Percentiles rank a stretch among this genome's conserved stretches.
These are phyloP conservation scores for Olyra latifolia DNA, from an alignment of 176 grass and related monocot genomes.

Conservation along the genomic window DNA sequence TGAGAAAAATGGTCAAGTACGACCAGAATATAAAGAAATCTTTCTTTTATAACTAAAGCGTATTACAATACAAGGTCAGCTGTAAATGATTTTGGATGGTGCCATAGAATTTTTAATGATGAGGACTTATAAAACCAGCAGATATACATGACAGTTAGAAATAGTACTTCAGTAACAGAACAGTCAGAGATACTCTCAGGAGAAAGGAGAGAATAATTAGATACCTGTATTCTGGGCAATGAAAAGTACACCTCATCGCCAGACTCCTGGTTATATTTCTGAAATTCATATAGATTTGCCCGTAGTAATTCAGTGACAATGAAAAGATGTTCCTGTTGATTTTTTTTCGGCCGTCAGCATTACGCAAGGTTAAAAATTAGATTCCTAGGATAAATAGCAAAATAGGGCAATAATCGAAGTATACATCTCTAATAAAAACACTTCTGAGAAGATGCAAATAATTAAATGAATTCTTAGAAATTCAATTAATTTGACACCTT, in stretches of 20 bases:
- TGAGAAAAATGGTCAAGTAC: not conserved
- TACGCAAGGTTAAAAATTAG: constrained; percentile 21
- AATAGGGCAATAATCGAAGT: constrained; percentile 12
- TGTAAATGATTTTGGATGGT: constrained; percentile 2
- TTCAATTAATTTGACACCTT: not conserved
- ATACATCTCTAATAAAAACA: not conserved
- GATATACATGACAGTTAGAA: not conserved
- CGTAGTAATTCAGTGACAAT: constrained; percentile 94
- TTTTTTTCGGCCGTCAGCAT: constrained; percentile 30
- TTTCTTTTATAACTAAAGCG: not conserved
- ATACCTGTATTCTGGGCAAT: constrained; percentile 95
- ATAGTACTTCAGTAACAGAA: constrained; percentile 13
- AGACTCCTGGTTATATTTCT: constrained; percentile 95
- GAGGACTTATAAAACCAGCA: not conserved
- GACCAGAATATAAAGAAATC: not conserved
- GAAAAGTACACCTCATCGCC: constrained; percentile 76
- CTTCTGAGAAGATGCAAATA: too few species aligned
- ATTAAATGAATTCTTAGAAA: not conserved
- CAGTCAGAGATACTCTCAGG: not conserved
- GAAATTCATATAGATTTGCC: constrained; percentile 95
- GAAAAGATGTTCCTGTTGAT: constrained; percentile 91
- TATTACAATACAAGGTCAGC: not conserved
- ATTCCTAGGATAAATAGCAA: constrained; percentile 18
- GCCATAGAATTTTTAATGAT: constrained; percentile 10
- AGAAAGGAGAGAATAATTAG: not conserved